Conservation (phyloP, 2,329 filamentous ascomycete species). For the Thermoascus crustaceus region DNA sequence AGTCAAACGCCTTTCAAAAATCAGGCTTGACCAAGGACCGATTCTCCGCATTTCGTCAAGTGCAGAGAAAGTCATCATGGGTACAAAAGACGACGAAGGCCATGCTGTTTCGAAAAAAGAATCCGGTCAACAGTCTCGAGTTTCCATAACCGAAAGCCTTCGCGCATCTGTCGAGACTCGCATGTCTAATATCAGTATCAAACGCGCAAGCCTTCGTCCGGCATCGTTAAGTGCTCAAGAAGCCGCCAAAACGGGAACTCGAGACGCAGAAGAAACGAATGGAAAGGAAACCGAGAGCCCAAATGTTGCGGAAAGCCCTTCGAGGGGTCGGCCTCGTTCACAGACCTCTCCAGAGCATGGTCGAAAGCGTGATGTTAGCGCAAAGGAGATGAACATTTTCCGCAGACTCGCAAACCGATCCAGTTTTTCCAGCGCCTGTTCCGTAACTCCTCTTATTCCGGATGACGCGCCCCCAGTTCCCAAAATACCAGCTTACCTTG, state of each 20-base stretch:
- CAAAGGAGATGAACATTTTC: neutral
- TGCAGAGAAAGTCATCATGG: slow-evolving; percentile 1
- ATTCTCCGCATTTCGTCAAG: neutral
- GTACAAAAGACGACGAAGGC: neutral
- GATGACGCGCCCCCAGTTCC: neutral
- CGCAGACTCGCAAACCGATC: neutral
- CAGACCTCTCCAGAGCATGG: neutral
- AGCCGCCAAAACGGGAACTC: neutral
- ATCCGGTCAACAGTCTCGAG: neutral
- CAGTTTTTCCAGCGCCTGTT: neutral
- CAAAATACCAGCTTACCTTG: neutral
- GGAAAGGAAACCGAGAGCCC: neutral
- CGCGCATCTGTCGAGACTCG: neutral
- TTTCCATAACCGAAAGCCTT: neutral
- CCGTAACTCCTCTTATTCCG: neutral
- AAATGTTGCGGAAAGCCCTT: neutral
- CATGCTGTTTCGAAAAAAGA: neutral
- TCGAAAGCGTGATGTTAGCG: neutral
- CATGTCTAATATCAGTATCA: neutral
- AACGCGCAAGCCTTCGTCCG: neutral
- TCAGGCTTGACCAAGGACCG: neutral
- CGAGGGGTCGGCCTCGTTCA: neutral
- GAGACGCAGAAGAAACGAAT: neutral
- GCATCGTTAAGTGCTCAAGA: neutral
- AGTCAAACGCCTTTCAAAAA: neutral